Evolutionary conservation across 805 yeast species (phyloP), one percentile per base, ranked within the genome.

Genomic region (Wickerhamiella musiphila): DNA sequence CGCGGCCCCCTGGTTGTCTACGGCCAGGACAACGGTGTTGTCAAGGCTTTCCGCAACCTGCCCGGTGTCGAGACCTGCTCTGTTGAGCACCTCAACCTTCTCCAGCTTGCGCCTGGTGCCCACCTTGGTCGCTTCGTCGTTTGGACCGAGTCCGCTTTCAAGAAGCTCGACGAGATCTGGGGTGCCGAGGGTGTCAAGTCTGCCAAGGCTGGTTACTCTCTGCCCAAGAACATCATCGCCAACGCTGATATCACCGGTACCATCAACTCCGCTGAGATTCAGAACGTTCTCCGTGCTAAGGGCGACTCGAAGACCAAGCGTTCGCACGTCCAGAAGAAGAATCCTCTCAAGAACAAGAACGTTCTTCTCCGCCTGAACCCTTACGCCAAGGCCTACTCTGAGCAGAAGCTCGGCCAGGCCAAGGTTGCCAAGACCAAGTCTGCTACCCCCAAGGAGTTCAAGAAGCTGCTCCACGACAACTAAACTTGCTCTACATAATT

Each of bases 41-140:
- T 78, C 61, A 81, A 82, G 74, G 98, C 98, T 46, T 82, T 90
- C 76, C 84, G 96, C 79, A 90, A 90, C 81, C 70, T 90, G 51
- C 98, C 98, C 66, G 98, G 98, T 78, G 96, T 90, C 52, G 98
- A 90, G 73, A 75, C 94, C 58, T 74, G 86, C 56, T 69, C 75
- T 63, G 98, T 90, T 54, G 68, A 77, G 56, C 70, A 84, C 60
- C 73, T 90, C 58, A 90, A 90, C 70, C 72, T 90, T 56, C 77
- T 90, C 63, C 96, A 86, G 73, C 78, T 90, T 59, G 98, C 98
- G 56, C 98, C 98, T 66, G 98, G 98, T 78, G 93, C 96, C 61
- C 98, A 90, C 74, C 71, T 90, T 58, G 98, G 98, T 72, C 84
- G 98, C 76, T 90, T 90, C 59, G 78, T 90, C 59, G 82, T 90